Evolutionary conservation across 1,139 yeast genomes (phyloP).

Genomic region (Lodderomyces margitis): DNA sequence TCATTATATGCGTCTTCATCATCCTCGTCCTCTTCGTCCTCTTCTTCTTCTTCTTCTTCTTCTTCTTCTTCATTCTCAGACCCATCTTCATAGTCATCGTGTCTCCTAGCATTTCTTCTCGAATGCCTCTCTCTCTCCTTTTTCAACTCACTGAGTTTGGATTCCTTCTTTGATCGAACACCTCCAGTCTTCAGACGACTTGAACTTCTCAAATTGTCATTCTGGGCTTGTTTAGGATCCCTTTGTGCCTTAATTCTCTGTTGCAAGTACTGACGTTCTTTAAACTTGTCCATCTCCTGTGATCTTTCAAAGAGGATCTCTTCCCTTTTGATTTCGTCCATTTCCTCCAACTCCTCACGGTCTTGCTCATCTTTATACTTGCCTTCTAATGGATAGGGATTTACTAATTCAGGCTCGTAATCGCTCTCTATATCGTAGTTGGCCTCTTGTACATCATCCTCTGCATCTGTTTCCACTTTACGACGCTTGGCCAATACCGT

Average conservation of each 20-base stretch:
- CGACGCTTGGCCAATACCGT: constrained; percentile 19
- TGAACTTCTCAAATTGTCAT: constrained; percentile 15
- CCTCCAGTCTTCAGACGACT: constrained; percentile 20
- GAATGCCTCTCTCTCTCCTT: constrained; percentile 75
- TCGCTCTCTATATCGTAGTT: constrained; percentile 23
- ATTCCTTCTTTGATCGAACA: constrained; percentile 34
- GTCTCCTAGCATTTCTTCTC: constrained; percentile 27
- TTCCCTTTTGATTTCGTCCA: constrained; percentile 93
- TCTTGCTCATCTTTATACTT: constrained; percentile 84
- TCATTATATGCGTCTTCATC: constrained; percentile 44
- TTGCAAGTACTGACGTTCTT: constrained; percentile 78
- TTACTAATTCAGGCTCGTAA: constrained; percentile 39
- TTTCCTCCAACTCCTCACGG: constrained; percentile 57
- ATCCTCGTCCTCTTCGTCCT: constrained; percentile 43
- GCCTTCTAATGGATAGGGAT: constrained; percentile 92
- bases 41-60: constrained; percentile 34
- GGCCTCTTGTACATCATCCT: constrained; percentile 17
- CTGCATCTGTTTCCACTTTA: constrained; percentile 19
- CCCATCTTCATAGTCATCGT: constrained; percentile 34
- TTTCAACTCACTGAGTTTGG: constrained; percentile 77
- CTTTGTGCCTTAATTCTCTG: constrained; percentile 69
- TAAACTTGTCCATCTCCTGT: constrained; percentile 84
- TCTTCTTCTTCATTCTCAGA: constrained; percentile 34
- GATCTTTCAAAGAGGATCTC: constrained; percentile 86
- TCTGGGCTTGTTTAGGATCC: constrained; percentile 27